phyloP scores from a whole-genome alignment of 78 protist genomes.

The Dictyostelium intermedium region DNA sequence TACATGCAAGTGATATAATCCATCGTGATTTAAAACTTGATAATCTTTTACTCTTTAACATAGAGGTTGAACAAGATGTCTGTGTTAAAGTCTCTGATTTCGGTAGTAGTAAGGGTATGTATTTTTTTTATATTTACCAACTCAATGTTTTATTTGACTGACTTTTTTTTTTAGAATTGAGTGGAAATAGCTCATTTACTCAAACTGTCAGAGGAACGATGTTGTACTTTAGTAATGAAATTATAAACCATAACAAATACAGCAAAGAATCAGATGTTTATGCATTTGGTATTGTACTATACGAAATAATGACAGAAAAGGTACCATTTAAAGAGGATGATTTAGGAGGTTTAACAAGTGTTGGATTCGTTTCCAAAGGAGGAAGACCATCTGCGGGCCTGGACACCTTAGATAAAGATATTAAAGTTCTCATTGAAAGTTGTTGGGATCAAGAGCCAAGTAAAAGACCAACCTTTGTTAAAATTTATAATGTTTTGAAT shows the following conservation, averaged over 20 bases:
- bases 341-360: not conserved
- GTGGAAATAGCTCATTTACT: not conserved
- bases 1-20: not conserved
- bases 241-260: not conserved
- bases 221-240: not conserved
- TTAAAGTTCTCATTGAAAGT: not conserved
- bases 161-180: not conserved
- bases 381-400: not conserved
- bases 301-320: not conserved
- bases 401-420: not conserved
- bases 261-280: not conserved
- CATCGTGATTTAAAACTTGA: not conserved
- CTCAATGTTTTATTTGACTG: not conserved
- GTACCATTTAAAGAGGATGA: slow-evolving; percentile 8
- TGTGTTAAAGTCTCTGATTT: not conserved
- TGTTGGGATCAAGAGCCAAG: not conserved
- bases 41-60: not conserved
- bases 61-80: not conserved
- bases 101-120: not conserved
- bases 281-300: not conserved
- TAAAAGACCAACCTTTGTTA: not conserved
- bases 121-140: too few species aligned
- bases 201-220: slow-evolving; percentile 30
- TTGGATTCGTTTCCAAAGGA: not conserved
- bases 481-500: not conserved